Base-by-base conservation (phyloP, 192 early-diverging fungal genomes). In the Coemansia sp. region DNA sequence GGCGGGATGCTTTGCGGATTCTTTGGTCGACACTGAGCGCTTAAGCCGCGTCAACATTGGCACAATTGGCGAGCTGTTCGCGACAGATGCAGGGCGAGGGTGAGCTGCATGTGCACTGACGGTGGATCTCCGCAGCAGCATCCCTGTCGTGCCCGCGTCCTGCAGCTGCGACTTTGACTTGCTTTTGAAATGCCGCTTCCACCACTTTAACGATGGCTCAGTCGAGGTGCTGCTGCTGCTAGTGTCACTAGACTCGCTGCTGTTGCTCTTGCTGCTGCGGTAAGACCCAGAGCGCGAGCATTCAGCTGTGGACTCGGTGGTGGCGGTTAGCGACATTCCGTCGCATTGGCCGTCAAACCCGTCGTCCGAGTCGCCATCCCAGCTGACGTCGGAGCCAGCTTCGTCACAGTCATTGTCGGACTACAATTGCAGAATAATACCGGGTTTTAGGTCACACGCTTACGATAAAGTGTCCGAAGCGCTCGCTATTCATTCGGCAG, bases 311-410 rank as follows among this genome's bases (percentile, higher is more conserved):
- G 74, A 64, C 11, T 62, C 32, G 6, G 60, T 46, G 16, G 74
- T 70, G 10, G 56, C 58, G 8, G 64, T 55, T 6, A 51, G 52
- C 5, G 67, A 53, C 30, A 54, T 21, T 7, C 25, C 33, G 4
- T 42, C 38, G 47, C 74, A 77, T 27, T 66, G 60, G 7, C 68
- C 74, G 28, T 71, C 74, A 56, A 77, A 77, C 0, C 74, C 74
- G 18, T 70, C 65, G 18, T 71, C 74, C 0, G 64, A 66, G 44
- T 64, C 61, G 38, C 54, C 46, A 27, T 45, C 58, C 0, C 56
- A 45, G 3, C 54, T 65, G 28, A 31, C 42, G 5, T 71, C 74
- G 2, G 64, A 67, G 18, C 61, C 61, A 64, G 56, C 52, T 10
- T 63, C 46, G 9, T 30, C n/a, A 29, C 42, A 16, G 24, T 51